Evolutionary conservation across 345 rosid genomes (phyloP).

Genomic region (Boechera stricta): DNA sequence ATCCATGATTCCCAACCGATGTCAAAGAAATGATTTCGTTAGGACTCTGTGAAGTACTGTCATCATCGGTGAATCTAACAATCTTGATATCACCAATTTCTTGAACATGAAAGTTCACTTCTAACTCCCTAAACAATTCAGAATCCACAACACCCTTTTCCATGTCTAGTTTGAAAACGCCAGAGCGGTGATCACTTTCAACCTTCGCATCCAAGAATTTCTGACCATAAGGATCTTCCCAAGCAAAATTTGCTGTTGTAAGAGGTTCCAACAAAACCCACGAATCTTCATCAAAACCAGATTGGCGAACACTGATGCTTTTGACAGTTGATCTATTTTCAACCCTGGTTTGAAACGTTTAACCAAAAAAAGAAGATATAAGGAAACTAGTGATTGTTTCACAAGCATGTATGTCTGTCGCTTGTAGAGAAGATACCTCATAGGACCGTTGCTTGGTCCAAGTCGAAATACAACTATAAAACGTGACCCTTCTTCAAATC

Average conservation of each 20-base stretch:
- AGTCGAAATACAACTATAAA: conserved; percentile 88
- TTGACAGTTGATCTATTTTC: conserved; percentile 76
- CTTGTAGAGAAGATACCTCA: conserved; percentile 62
- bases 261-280: conserved; percentile 78
- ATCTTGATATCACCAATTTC: conserved; percentile 77
- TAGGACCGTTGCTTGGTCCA: conserved; percentile 82
- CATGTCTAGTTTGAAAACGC: conserved; percentile 66
- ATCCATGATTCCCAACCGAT: conserved; percentile 53
- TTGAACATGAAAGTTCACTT: conserved; percentile 64
- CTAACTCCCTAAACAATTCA: conserved; percentile 54
- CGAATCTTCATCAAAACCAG: conserved; percentile 82
- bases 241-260: conserved; percentile 74
- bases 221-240: conserved; percentile 98
- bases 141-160: conserved; percentile 59
- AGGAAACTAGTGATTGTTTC: conserved; percentile 28
- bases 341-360: conserved; percentile 57
- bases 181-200: conserved; percentile 48
- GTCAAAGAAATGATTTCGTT: conserved; percentile 52
- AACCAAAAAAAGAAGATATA: conserved; percentile 17
- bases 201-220: conserved; percentile 74
- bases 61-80: conserved; percentile 64
- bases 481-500: conserved; percentile 98
- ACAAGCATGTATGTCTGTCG: conserved; percentile 8
- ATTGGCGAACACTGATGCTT: conserved; percentile 76
- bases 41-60: conserved; percentile 43